Evolutionary conservation across 176 grass and related monocot species (phyloP), one percentile per base, ranked within the genome.

Genomic region (Lolium rigidum): DNA sequence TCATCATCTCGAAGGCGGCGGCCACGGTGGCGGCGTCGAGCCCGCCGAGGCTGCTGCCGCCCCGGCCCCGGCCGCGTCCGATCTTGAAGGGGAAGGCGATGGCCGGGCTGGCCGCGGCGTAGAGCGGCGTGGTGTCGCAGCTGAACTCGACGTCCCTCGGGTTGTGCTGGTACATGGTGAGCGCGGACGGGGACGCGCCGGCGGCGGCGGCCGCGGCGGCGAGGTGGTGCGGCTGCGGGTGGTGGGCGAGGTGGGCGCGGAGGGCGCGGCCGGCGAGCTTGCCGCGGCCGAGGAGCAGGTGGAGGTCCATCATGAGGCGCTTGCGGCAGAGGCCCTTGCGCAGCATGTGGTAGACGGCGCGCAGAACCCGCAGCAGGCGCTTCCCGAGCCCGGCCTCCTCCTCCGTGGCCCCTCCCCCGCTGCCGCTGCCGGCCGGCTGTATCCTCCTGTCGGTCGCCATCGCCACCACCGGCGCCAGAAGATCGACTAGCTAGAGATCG

Each of bases 91-190:
- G 63, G 55, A 86, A 81, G 62, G 82, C 18, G 62, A 65, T 65
- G 5, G 5, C 62, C 0, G 62, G 62, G 62, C 62, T 65, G 1
- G 62, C 10, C 17, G n/a, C 75, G 51, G 59, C 21, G 72, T 81
- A 51, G 17, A 81, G 75, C 48, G 96, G 93, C 63, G 93, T 98
- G 86, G 86, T 92, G 84, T 79, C 86, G 90, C 96, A 98, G 86
- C 96, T 98, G 91, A 98, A 98, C 87, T 98, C 91, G 0, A 98
- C 93, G 79, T 95, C 93, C 21, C 44, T 46, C 0, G 93, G 83
- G 79, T 88, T 72, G 80, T 82, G 35, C 66, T 79, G 68, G 60
- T 55, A 85, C 10, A 90, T 82, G 7, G 87, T 41, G 8, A 83
- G 80, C 16, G 79, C 59, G 63, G 78, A 38, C 20, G 80, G 47